phyloP scores from a whole-genome alignment of 1,139 yeast species.

The Sugiyamaella sp. region DNA sequence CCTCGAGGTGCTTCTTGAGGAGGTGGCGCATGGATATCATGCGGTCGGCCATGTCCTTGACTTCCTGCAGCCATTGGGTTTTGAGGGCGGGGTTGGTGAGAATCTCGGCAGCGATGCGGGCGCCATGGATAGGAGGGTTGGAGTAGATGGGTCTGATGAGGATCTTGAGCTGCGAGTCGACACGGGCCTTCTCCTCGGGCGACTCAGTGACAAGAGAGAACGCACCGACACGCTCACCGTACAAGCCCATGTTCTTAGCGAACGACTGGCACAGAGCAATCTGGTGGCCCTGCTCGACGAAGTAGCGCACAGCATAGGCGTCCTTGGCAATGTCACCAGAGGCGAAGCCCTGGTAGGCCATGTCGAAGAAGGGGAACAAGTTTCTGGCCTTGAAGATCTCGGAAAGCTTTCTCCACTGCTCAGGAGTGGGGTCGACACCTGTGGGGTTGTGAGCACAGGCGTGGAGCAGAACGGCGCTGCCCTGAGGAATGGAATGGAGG shows the following conservation, averaged over 20 bases:
- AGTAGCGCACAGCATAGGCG: conserved; percentile 84
- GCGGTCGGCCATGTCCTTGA: conserved; percentile 85
- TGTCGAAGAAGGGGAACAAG: conserved; percentile 87
- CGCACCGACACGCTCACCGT: conserved; percentile 97
- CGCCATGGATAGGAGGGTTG: conserved; percentile 96
- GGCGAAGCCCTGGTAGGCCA: conserved; percentile 98
- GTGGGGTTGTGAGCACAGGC: conserved; percentile 99
- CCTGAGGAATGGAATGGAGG: conserved; percentile 70
- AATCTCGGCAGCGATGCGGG: conserved; percentile 83
- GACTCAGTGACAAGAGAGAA: conserved; percentile 52
- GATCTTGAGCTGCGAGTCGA: conserved; percentile 76
- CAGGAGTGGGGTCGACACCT: conserved; percentile 88
- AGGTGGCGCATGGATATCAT: conserved; percentile 75
- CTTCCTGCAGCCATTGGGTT: conserved; percentile 82
- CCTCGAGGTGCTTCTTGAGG: conserved; percentile 62
- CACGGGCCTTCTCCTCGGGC: conserved; percentile 45
- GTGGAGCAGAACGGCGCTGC: conserved; percentile 82
- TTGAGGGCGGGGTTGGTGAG: conserved; percentile 66
- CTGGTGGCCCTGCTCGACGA: conserved; percentile 58
- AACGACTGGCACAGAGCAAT: conserved; percentile 82
- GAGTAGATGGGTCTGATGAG: conserved; percentile 84
- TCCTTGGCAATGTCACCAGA: conserved; percentile 84
- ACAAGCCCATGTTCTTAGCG: conserved; percentile 96
- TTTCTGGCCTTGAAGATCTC: conserved; percentile 60
- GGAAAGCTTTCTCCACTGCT: conserved; percentile 79